phyloP scores from a whole-genome alignment of 441 rosid species.

The Adansonia rubrostipa region DNA sequence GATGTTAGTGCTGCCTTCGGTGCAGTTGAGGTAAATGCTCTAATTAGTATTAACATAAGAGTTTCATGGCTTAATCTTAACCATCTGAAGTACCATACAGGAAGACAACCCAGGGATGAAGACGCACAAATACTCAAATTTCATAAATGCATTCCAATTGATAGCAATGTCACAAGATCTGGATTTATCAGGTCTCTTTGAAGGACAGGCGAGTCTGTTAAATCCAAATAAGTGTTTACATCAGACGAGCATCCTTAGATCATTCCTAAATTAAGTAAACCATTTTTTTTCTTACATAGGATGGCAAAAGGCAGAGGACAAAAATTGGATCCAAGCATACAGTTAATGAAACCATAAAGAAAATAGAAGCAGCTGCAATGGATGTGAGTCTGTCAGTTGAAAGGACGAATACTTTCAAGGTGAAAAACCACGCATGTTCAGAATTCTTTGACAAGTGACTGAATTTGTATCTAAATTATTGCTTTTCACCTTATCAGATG shows the following conservation, averaged over 20 bases:
- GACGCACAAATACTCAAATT: constrained; percentile 58
- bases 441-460: neutral
- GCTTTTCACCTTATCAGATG: constrained; percentile 48
- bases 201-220: constrained; percentile 61
- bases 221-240: constrained; percentile 21
- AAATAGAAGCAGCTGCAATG: constrained; percentile 85
- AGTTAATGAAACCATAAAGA: constrained; percentile 71
- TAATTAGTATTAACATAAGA: neutral
- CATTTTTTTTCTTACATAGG: constrained; percentile 43
- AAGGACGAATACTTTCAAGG: constrained; percentile 67
- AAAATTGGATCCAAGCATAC: constrained; percentile 76
- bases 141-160: constrained; percentile 88
- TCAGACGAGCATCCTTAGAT: constrained; percentile 3
- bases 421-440: constrained; percentile 34
- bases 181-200: constrained; percentile 88
- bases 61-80: neutral
- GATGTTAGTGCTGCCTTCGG: constrained; percentile 66
- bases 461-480: neutral
- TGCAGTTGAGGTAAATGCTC: constrained; percentile 56
- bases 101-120: constrained; percentile 49
- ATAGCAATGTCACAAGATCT: constrained; percentile 93
- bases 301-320: constrained; percentile 49
- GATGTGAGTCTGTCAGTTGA: constrained; percentile 67
- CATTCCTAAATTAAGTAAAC: constrained; percentile 3
- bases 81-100: constrained; percentile 46